Conservation (phyloP, 163 green algal species). For the Coccomyxa subellipsoidea region DNA sequence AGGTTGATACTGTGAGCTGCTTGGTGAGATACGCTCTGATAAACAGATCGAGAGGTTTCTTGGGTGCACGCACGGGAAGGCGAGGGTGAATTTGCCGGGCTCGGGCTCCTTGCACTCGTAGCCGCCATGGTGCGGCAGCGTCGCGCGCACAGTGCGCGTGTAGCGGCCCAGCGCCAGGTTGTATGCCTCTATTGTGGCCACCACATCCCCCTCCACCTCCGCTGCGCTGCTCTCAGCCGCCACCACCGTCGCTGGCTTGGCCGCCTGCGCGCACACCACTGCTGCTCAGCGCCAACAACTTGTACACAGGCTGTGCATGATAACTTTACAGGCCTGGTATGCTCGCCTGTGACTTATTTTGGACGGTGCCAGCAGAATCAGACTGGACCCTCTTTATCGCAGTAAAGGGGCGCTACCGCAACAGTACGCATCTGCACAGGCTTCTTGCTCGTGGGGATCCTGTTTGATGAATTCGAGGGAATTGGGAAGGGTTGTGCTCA, state of each 20-base stretch:
- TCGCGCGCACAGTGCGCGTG: conserved; percentile 41
- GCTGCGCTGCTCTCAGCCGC: conserved; percentile 40
- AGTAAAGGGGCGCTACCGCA: no score
- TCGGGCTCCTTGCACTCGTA: conserved; percentile 88
- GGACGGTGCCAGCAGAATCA: no score
- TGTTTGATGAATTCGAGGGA: no score
- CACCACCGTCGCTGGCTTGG: conserved; percentile 53
- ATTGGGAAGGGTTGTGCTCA: no score
- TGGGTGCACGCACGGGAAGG: conserved; percentile 54
- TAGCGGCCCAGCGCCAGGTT: conserved; percentile 51
- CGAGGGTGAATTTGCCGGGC: conserved; percentile 79
- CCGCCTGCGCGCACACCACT: conserved; percentile 22
- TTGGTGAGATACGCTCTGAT: no score
- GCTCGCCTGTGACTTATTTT: no score
- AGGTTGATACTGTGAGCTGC: no score
- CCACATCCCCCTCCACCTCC: conserved; percentile 36
- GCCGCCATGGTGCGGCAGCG: conserved; percentile 65
- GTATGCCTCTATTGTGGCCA: conserved; percentile 53
- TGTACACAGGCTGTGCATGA: not conserved
- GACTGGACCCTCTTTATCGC: no score
- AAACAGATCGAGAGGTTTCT: no score
- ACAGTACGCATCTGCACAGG: no score
- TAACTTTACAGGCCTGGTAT: no score
- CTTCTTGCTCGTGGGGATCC: no score
- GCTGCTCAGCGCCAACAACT: not conserved